Evolutionary conservation across 179 eudicot genomes (phyloP).

Genomic region (Corrigiola litoralis): DNA sequence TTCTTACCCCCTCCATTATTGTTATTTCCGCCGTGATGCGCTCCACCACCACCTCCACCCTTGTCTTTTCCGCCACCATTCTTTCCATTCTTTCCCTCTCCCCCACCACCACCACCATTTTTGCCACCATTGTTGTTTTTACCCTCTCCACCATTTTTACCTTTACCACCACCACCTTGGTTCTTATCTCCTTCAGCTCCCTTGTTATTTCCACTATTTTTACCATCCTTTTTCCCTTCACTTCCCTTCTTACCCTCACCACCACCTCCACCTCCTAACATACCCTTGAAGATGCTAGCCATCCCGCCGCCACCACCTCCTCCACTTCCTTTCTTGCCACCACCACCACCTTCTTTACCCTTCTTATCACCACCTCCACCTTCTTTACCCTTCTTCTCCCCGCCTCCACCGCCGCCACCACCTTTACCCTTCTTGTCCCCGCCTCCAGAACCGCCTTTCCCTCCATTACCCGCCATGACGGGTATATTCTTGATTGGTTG

Average conservation of each 20-base stretch:
- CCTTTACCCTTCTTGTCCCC: constrained; percentile 30
- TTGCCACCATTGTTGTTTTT: constrained; percentile 16
- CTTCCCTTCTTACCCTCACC: constrained; percentile 17
- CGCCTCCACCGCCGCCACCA: constrained; percentile 17
- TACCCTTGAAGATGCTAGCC: no score
- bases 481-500: no score
- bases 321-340: constrained; percentile 26
- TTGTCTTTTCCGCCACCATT: constrained; percentile 20
- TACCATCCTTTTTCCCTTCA: constrained; percentile 15
- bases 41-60: constrained; percentile 30
- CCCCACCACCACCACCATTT: constrained; percentile 15
- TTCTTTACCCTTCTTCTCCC: constrained; percentile 25
- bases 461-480: constrained; percentile 29
- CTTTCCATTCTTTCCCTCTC: constrained; percentile 23
- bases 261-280: constrained; percentile 15
- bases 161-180: constrained; percentile 20
- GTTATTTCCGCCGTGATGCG: constrained; percentile 8
- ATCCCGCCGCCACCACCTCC: no score
- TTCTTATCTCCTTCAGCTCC: constrained; percentile 7
- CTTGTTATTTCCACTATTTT: no score
- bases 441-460: constrained; percentile 25
- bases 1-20: constrained; percentile 29
- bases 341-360: constrained; percentile 25
- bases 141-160: constrained; percentile 31
- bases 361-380: constrained; percentile 5